These are phyloP conservation scores for Rhamnella rubrinervis DNA, from an alignment of 331 rosid genomes.

Conservation along the genomic window DNA sequence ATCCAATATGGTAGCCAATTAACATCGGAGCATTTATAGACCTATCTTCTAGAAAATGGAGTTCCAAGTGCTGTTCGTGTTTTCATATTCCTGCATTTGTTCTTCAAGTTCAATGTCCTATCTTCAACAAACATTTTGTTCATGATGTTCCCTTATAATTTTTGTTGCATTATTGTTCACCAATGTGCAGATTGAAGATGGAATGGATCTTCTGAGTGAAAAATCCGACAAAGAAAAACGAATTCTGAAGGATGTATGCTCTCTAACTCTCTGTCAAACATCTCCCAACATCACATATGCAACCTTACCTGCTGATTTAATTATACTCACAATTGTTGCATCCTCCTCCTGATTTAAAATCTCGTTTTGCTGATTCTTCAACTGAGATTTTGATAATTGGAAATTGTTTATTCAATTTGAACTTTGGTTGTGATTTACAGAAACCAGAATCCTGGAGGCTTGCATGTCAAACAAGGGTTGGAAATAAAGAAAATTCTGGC, in stretches of 20 bases:
- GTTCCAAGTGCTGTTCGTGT: too few relatives aligned
- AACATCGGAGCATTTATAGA: too few relatives aligned
- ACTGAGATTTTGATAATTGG: not conserved
- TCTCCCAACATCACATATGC: not conserved
- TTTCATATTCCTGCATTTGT: too few relatives aligned
- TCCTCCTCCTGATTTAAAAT: too few relatives aligned
- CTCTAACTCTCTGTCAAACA: not conserved
- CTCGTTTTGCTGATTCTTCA: not conserved
- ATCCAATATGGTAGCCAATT: too few relatives aligned
- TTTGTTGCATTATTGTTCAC: not conserved
- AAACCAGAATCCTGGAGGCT: constrained; percentile 95
- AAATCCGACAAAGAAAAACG: constrained; percentile 81
- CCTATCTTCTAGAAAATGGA: too few relatives aligned
- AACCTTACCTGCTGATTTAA: too few relatives aligned
- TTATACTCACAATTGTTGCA: too few relatives aligned
- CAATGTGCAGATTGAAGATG: constrained; percentile 60
- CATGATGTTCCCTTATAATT: constrained; percentile 2
- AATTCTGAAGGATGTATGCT: constrained; percentile 66
- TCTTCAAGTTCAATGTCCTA: too few relatives aligned
- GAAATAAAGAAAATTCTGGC: constrained; percentile 85
- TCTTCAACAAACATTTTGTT: not conserved
- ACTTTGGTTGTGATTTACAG: constrained; percentile 34
- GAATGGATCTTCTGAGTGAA: constrained; percentile 74
- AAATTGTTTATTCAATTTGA: not conserved
- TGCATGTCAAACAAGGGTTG: constrained; percentile 96